Conservation (phyloP, 306 rosid species). For the Quercus cerris region DNA sequence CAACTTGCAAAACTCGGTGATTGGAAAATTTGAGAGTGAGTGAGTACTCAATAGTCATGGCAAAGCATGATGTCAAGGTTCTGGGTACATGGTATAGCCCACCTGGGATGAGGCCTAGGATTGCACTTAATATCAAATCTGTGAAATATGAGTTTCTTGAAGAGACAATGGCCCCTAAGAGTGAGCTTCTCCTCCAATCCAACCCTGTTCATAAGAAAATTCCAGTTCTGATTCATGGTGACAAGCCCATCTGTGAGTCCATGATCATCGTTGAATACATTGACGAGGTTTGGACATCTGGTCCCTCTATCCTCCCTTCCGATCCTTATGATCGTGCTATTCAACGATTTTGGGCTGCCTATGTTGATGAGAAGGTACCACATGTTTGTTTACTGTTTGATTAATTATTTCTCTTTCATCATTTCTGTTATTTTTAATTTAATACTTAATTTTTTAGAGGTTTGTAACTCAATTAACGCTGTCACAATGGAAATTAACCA, state of each 20-base stretch:
- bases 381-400: neutral
- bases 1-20: too few relatives aligned
- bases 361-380: slow-evolving; percentile 47
- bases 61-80: slow-evolving; percentile 36
- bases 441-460: too few relatives aligned
- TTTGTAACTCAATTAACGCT: too few relatives aligned
- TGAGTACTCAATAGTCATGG: slow-evolving; percentile 7
- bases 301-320: slow-evolving; percentile 41
- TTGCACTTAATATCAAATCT: slow-evolving; percentile 48
- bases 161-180: slow-evolving; percentile 32
- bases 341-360: slow-evolving; percentile 54
- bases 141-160: slow-evolving; percentile 38
- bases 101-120: slow-evolving; percentile 23
- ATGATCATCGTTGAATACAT: slow-evolving; percentile 48
- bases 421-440: too few relatives aligned
- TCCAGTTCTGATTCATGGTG: slow-evolving; percentile 50
- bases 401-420: neutral
- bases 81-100: slow-evolving; percentile 57
- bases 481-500: too few relatives aligned
- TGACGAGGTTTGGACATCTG: slow-evolving; percentile 41
- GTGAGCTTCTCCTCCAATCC: slow-evolving; percentile 51
- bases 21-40: too few relatives aligned
- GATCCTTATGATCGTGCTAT: slow-evolving; percentile 48
- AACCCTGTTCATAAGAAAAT: slow-evolving; percentile 55
- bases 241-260: slow-evolving; percentile 48